Conservation (phyloP, 345 rosid genomes). For the Melastoma malabathricum region DNA sequence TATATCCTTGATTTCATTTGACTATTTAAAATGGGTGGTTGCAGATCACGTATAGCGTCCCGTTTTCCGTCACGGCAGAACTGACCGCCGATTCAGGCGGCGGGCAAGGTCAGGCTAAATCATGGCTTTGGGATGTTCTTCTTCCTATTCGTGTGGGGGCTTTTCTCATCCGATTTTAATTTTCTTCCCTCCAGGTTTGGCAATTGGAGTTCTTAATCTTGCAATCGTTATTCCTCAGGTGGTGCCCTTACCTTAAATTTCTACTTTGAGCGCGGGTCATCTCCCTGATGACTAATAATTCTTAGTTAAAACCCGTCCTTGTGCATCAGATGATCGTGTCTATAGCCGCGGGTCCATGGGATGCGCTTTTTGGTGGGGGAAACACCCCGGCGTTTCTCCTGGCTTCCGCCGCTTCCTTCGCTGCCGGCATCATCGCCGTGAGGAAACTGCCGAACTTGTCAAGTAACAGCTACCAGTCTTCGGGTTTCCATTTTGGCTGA, state of each 20-base stretch:
- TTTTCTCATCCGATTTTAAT: neutral
- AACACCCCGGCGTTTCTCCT: constrained; percentile 82
- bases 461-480: constrained; percentile 39
- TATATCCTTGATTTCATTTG: neutral
- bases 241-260: neutral
- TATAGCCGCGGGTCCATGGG: constrained; percentile 97
- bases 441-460: constrained; percentile 63
- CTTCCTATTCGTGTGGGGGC: constrained; percentile 2
- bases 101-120: constrained; percentile 56
- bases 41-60: constrained; percentile 91
- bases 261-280: neutral
- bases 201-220: constrained; percentile 88
- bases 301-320: constrained; percentile 2
- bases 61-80: constrained; percentile 89
- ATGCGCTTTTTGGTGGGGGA: constrained; percentile 92
- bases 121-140: neutral
- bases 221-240: constrained; percentile 93
- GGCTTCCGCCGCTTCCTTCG: constrained; percentile 61
- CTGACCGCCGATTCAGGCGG: constrained; percentile 93
- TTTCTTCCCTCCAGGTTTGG: constrained; percentile 50
- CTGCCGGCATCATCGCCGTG: constrained; percentile 53
- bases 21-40: constrained; percentile 5
- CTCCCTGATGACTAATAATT: too few species aligned
- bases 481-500: constrained; percentile 79
- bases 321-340: constrained; percentile 64